These are phyloP conservation scores for Lecanicillium sp. DNA, from an alignment of 2,329 filamentous ascomycete genomes.

Conservation along the genomic window DNA sequence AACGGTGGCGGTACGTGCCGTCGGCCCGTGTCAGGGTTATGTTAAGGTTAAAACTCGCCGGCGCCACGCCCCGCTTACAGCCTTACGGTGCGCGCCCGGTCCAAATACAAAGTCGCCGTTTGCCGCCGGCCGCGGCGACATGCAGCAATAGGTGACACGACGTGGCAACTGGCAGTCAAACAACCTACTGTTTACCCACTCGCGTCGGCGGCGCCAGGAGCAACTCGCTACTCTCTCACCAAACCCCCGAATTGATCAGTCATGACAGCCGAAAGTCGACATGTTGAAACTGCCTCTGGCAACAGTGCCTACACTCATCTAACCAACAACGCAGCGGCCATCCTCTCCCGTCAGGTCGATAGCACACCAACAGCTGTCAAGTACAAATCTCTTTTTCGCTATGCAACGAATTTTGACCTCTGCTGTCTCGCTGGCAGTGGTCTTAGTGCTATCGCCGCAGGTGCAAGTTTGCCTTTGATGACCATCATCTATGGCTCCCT, in stretches of 20 bases:
- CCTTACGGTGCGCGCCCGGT: neutral
- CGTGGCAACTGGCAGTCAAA: too few relatives aligned
- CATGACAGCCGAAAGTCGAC: constrained; percentile 2
- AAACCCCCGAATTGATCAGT: constrained; percentile 1
- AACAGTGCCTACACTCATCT: constrained; percentile 3
- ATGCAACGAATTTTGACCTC: constrained; percentile 2
- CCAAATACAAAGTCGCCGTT: neutral
- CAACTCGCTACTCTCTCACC: constrained; percentile 1
- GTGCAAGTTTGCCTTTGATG: constrained; percentile 4
- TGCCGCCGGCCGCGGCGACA: constrained; percentile 1
- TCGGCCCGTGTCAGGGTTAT: neutral
- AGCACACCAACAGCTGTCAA: constrained; percentile 2
- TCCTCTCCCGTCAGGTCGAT: constrained; percentile 3
- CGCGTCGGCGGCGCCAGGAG: constrained; percentile 1
- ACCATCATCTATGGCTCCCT: constrained; percentile 4
- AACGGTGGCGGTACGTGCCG: constrained; percentile 1
- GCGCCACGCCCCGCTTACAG: constrained; percentile 1
- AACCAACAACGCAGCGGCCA: constrained; percentile 1
- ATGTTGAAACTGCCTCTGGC: neutral
- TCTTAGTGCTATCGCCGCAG: constrained; percentile 1
- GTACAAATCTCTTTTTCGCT: constrained; percentile 4
- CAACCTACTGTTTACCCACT: neutral
- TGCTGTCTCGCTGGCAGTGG: constrained; percentile 2
- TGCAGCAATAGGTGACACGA: neutral
- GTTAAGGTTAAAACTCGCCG: constrained; percentile 1